Evolutionary conservation across 805 yeast species (phyloP), one percentile per base, ranked within the genome.

Genomic region (Sungouiella blattae): DNA sequence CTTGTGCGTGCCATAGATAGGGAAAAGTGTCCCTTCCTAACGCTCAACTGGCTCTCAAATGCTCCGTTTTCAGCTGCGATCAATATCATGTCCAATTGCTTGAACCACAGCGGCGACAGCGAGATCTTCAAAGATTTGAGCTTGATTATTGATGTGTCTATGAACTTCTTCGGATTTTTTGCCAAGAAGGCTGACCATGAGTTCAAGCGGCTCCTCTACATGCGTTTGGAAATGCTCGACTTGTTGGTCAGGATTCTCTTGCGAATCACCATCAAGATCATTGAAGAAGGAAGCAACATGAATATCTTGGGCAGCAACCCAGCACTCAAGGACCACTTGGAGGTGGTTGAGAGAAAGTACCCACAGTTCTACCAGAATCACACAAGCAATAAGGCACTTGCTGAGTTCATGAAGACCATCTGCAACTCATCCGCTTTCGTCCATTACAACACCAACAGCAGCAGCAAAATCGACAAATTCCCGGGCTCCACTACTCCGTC

Each of bases 41-140:
- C 52, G 35, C 43, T 48, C 32, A 56, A 57, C 26, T 64, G 70
- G 70, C 40, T 57, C 20, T 36, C 55, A 28, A 55, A 52, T 26
- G 63, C 49, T 35, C 64, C 68, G 1, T 43, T 60, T 15, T 44
- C 58, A 16, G 71, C 71, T 4, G 55, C 47, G 32, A 43, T 61
- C 26, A 50, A 47, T n/a, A 22, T 63, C 2, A 34, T 61, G 11
- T 56, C 62, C 1, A 48, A 54, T 25, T 55, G 60, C 30, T 37
- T 65, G 28, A 62, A 60, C 41, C 53, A 54, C 29, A 62, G 67
- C 3, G 47, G 47, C 9, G 47, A 49, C 9, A 47, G 52, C 0
- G 67, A 62, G 6, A 41, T 57, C 4, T 32, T 44, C 15, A 38
- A 37, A 18, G 71, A 67, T 40, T 43, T 62, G 22, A 44, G 54